Percentiles rank a stretch among this genome's conserved stretches.
Evolutionary conservation across 1,139 yeast species (phyloP).

Genomic region (Taphrina deformans): DNA sequence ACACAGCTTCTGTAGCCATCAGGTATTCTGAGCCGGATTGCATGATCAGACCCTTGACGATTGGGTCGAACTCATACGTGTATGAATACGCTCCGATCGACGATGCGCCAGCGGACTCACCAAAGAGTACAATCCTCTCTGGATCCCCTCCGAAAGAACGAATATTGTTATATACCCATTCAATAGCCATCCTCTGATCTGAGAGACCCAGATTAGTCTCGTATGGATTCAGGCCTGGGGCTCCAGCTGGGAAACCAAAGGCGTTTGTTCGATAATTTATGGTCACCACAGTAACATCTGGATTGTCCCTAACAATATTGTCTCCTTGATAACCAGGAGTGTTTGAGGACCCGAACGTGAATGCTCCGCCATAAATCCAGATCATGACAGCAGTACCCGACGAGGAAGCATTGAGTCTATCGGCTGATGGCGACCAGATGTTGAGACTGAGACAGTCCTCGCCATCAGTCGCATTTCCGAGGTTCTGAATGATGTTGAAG

Average conservation of each 20-base stretch:
- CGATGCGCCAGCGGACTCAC: slow-evolving; percentile 49
- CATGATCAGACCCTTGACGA: slow-evolving; percentile 30
- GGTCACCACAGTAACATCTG: slow-evolving; percentile 15
- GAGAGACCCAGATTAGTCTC: slow-evolving; percentile 44
- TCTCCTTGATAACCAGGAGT: slow-evolving; percentile 22
- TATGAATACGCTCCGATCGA: slow-evolving; percentile 24
- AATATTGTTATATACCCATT: slow-evolving; percentile 48
- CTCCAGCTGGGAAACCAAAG: slow-evolving; percentile 31
- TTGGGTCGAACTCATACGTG: slow-evolving; percentile 23
- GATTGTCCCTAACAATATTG: slow-evolving; percentile 18
- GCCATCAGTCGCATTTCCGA: slow-evolving; percentile 28
- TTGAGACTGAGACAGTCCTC: slow-evolving; percentile 32
- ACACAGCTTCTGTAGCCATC: slow-evolving; percentile 16
- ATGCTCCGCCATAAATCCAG: slow-evolving; percentile 30
- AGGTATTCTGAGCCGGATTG: slow-evolving; percentile 29
- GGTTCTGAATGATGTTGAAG: slow-evolving; percentile 9
- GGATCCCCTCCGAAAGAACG: slow-evolving; percentile 47
- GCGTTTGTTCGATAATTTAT: slow-evolving; percentile 20
- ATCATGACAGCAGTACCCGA: slow-evolving; percentile 26
- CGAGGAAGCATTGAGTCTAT: slow-evolving; percentile 5
- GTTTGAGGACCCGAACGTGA: slow-evolving; percentile 22
- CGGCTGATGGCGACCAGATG: slow-evolving; percentile 22
- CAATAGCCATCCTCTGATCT: slow-evolving; percentile 46
- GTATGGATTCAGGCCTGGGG: slow-evolving; percentile 38
- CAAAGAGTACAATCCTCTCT: slow-evolving; percentile 45